Evolutionary conservation across 2,329 filamentous ascomycete genomes (phyloP).

Genomic region (Aureobasidium uvarum): DNA sequence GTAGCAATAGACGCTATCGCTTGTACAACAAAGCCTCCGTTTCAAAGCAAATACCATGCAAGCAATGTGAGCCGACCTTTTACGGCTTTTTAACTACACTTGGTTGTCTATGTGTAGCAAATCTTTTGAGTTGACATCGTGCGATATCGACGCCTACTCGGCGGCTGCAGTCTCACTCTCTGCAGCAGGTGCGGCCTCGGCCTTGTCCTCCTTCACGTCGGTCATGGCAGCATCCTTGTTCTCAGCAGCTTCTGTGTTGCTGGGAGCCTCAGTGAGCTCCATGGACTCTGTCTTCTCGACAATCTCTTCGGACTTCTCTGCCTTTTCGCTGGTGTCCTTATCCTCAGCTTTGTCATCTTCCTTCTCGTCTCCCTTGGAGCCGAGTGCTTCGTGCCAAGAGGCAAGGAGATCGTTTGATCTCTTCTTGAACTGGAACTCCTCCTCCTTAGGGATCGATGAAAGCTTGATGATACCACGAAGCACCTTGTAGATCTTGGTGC

Average conservation of each 20-base stretch:
- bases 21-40: constrained; percentile 7
- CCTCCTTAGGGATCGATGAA: constrained; percentile 78
- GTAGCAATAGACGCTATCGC: constrained; percentile 12
- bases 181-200: constrained; percentile 26
- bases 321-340: constrained; percentile 16
- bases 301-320: constrained; percentile 39
- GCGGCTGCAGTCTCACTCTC: constrained; percentile 32
- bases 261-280: constrained; percentile 30
- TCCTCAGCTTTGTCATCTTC: constrained; percentile 19
- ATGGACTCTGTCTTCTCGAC: constrained; percentile 37
- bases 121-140: constrained; percentile 29
- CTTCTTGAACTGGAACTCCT: constrained; percentile 84
- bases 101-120: background rate
- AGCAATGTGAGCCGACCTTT: constrained; percentile 25
- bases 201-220: constrained; percentile 36
- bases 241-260: constrained; percentile 36
- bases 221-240: constrained; percentile 36
- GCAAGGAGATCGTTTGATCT: constrained; percentile 77
- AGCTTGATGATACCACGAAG: constrained; percentile 92
- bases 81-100: background rate
- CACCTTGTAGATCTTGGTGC: constrained; percentile 98
- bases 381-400: constrained; percentile 81
- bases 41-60: constrained; percentile 11
- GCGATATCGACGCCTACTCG: constrained; percentile 7
- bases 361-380: constrained; percentile 24